These are phyloP conservation scores for Juncus effusus DNA, from an alignment of 176 grass and related monocot genomes.

Conservation along the genomic window DNA sequence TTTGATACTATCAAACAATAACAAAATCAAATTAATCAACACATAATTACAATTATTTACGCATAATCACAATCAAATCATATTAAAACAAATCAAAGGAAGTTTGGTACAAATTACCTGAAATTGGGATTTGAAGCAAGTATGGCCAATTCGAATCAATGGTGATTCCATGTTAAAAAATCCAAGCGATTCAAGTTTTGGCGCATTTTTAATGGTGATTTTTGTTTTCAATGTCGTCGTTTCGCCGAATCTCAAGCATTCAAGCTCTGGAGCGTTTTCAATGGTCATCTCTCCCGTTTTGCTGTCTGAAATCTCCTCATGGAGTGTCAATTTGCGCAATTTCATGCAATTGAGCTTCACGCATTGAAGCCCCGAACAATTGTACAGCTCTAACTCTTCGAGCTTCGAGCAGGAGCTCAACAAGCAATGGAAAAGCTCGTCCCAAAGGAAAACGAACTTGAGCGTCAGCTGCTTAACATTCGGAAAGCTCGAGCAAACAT, in stretches of 20 bases:
- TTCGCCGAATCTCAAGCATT: constrained; percentile 14
- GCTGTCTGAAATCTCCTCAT: constrained; percentile 7
- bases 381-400: constrained; percentile 16
- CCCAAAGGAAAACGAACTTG: constrained; percentile 23
- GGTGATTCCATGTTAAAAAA: constrained; percentile 20
- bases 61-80: too few species aligned
- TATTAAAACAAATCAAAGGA: background rate
- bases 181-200: constrained; percentile 24
- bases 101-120: background rate
- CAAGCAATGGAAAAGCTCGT: constrained; percentile 25
- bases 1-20: constrained; percentile 20
- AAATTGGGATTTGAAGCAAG: constrained; percentile 13
- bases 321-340: constrained; percentile 24
- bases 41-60: too few species aligned
- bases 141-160: constrained; percentile 14
- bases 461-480: constrained; percentile 17
- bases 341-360: constrained; percentile 13
- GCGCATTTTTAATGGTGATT: constrained; percentile 5
- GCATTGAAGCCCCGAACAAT: constrained; percentile 23
- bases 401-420: constrained; percentile 18
- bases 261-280: constrained; percentile 27
- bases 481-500: constrained; percentile 17
- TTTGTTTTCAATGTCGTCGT: background rate
- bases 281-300: constrained; percentile 9
- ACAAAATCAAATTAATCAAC: background rate